Evolutionary conservation across 306 rosid species (phyloP).

Genomic region (Albizia julibrissin): DNA sequence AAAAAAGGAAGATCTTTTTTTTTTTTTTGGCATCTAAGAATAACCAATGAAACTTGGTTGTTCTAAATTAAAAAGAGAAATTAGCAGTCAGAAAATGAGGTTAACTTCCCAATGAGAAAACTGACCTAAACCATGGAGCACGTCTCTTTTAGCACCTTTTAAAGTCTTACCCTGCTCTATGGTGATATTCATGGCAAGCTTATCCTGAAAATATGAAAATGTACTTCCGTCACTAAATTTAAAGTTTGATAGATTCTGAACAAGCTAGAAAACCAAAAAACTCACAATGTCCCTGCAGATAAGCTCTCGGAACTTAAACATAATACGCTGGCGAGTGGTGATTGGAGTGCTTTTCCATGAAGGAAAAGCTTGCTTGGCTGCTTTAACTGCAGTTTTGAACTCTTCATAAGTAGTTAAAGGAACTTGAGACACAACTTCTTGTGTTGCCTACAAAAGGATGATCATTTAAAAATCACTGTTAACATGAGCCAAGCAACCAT

Average conservation of each 20-base stretch:
- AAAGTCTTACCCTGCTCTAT: slow-evolving; percentile 68
- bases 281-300: slow-evolving; percentile 73
- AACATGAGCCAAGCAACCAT: slow-evolving; percentile 5
- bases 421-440: slow-evolving; percentile 78
- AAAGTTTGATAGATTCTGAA: not conserved
- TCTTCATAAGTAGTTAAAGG: slow-evolving; percentile 68
- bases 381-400: slow-evolving; percentile 69
- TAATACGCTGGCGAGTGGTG: slow-evolving; percentile 59
- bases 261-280: slow-evolving; percentile 7
- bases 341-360: slow-evolving; percentile 68
- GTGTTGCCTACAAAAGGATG: slow-evolving; percentile 64
- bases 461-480: slow-evolving; percentile 31
- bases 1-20: slow-evolving; percentile 5
- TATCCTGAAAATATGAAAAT: slow-evolving; percentile 52
- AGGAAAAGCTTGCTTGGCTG: slow-evolving; percentile 79
- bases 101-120: slow-evolving; percentile 5
- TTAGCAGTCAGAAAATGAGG: slow-evolving; percentile 15
- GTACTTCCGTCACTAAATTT: slow-evolving; percentile 19
- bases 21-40: not conserved
- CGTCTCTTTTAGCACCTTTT: slow-evolving; percentile 67
- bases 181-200: slow-evolving; percentile 61
- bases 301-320: slow-evolving; percentile 78
- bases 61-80: slow-evolving; percentile 25
- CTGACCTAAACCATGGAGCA: slow-evolving; percentile 75
- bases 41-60: slow-evolving; percentile 9